phyloP scores from a whole-genome alignment of 345 rosid genomes.

The Dovyalis caffra region DNA sequence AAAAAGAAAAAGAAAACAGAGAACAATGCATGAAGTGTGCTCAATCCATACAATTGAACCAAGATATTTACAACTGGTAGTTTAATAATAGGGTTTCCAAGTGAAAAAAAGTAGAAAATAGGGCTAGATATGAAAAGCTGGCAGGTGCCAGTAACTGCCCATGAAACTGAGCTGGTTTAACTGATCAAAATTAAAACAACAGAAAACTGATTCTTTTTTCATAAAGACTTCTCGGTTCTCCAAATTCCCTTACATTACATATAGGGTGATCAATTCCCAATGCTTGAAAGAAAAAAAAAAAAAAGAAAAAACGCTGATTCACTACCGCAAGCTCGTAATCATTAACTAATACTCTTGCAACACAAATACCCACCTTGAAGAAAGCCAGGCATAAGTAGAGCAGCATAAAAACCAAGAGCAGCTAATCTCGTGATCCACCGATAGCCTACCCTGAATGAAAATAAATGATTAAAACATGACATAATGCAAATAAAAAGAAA shows the following conservation, averaged over 20 bases:
- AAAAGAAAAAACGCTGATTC: background rate
- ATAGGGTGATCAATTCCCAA: too few species aligned
- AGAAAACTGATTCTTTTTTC: background rate
- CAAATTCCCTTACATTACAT: background rate
- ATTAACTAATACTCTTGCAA: background rate
- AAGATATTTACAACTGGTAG: background rate
- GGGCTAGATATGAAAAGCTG: background rate
- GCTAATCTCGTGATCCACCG: slow-evolving; percentile 35
- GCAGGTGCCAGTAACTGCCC: background rate
- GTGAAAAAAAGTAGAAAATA: background rate
- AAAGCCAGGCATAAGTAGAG: slow-evolving; percentile 35
- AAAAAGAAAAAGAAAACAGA: too few species aligned
- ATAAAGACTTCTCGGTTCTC: background rate
- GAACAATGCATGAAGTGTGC: background rate
- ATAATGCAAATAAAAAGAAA: background rate
- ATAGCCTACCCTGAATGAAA: slow-evolving; percentile 36
- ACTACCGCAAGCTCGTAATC: background rate
- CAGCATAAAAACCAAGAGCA: slow-evolving; percentile 29
- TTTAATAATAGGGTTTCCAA: background rate
- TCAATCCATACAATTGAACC: background rate
- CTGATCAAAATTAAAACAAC: background rate
- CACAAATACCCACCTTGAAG: slow-evolving; percentile 26
- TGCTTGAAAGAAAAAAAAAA: too few species aligned
- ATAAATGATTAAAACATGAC: slow-evolving; percentile 23
- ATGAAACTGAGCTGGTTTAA: background rate